A percentile compares a stretch with the other conserved stretches of the same genome.
Conservation (phyloP, 2,329 filamentous ascomycete species). For the Drechslerella stenobrocha region DNA sequence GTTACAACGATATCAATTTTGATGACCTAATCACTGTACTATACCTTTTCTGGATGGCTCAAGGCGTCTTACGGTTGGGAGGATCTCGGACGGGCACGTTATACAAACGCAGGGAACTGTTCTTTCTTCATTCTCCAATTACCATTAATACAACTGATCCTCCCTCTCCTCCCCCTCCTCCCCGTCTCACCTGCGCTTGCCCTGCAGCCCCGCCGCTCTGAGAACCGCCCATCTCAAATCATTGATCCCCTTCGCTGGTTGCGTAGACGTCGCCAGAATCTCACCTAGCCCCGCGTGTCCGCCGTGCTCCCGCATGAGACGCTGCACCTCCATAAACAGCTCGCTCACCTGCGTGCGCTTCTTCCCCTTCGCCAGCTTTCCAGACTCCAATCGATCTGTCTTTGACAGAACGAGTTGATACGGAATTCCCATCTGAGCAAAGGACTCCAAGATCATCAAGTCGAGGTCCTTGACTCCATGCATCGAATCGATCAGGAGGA, state of each 20-base stretch:
- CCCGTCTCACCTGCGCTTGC: constrained; percentile 51
- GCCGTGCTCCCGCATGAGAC: constrained; percentile 55
- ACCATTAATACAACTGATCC: no score
- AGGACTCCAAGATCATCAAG: constrained; percentile 61
- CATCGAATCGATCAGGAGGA: constrained; percentile 66
- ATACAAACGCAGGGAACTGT: no score
- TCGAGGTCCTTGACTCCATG: constrained; percentile 69
- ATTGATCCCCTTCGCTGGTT: constrained; percentile 63
- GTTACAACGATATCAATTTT: no score
- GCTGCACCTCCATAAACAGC: constrained; percentile 56
- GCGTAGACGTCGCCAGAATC: constrained; percentile 62
- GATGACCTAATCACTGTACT: no score
- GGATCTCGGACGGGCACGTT: constrained; percentile 6
- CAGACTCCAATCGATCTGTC: constrained; percentile 61
- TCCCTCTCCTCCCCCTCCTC: no score
- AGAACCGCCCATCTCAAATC: constrained; percentile 68
- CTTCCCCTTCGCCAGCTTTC: constrained; percentile 52
- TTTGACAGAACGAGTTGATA: constrained; percentile 71
- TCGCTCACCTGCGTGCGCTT: constrained; percentile 54
- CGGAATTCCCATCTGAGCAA: constrained; percentile 63
- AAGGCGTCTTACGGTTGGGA: constrained; percentile 34
- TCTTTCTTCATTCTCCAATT: no score
- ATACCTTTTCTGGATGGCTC: constrained; percentile 34
- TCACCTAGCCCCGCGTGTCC: constrained; percentile 61
- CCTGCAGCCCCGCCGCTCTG: constrained; percentile 65